Evolutionary conservation across 2,329 filamentous ascomycete genomes (phyloP).

Genomic region (Chlorencoelia australis): DNA sequence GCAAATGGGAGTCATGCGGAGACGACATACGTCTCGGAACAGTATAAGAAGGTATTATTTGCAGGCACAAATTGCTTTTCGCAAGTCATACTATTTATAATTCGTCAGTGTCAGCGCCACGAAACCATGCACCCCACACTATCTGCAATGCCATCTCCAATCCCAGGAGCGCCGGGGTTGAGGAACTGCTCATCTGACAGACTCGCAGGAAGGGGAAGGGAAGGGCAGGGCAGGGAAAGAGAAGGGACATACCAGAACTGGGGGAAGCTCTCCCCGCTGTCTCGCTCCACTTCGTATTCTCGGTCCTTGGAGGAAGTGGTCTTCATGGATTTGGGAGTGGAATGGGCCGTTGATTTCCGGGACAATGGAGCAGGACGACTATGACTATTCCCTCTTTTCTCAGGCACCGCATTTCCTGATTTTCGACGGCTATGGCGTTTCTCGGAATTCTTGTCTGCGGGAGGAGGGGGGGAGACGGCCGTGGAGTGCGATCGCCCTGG

Average conservation of each 20-base stretch:
- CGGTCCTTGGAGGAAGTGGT: slow-evolving; percentile 4
- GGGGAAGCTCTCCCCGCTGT: slow-evolving; percentile 53
- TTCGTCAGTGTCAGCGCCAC: slow-evolving; percentile 15
- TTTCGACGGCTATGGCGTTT: slow-evolving; percentile 16
- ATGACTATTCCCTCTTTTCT: slow-evolving; percentile 13
- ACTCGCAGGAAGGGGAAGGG: slow-evolving; percentile 2
- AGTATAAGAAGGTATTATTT: slow-evolving; percentile 49
- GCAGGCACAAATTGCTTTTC: slow-evolving; percentile 55
- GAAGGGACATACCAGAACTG: slow-evolving; percentile 45
- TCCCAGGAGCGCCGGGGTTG: too few relatives aligned
- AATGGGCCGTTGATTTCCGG: slow-evolving; percentile 17
- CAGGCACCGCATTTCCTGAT: slow-evolving; percentile 17
- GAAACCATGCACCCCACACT: slow-evolving; percentile 20
- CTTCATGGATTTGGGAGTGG: slow-evolving; percentile 8
- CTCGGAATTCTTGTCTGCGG: slow-evolving; percentile 12
- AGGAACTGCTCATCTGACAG: too few relatives aligned
- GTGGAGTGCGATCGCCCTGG: slow-evolving; percentile 14
- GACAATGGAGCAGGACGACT: slow-evolving; percentile 15
- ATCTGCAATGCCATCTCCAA: slow-evolving; percentile 1
- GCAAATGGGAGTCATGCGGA: too few relatives aligned
- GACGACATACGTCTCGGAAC: slow-evolving; percentile 53
- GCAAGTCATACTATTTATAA: slow-evolving; percentile 47
- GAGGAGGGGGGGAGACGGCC: slow-evolving; percentile 13
- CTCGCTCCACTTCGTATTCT: slow-evolving; percentile 14
- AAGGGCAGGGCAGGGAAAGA: slow-evolving; percentile 5